Conservation (phyloP, 2,329 filamentous ascomycete genomes). For the Paraconiothyrium sp. region DNA sequence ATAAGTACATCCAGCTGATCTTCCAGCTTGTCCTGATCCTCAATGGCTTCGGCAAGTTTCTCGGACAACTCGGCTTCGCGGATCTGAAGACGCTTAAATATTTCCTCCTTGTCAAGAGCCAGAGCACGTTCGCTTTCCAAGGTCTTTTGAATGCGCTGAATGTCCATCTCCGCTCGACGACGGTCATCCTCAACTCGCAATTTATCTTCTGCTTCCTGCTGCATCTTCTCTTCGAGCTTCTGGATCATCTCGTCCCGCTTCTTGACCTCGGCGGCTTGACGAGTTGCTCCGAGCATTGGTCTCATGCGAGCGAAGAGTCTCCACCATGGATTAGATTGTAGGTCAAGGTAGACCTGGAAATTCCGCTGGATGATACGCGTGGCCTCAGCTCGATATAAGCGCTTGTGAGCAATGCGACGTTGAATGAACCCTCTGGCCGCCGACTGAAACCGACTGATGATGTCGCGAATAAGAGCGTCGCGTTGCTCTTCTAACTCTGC, state of each 20-base stretch:
- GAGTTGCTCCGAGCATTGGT: constrained; percentile 88
- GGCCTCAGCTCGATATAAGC: constrained; percentile 92
- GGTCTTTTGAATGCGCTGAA: constrained; percentile 89
- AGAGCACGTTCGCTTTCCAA: constrained; percentile 96
- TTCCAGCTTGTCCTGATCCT: constrained; percentile 93
- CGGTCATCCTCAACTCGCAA: constrained; percentile 90
- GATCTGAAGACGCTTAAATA: constrained; percentile 93
- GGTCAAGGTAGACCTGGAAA: constrained; percentile 88
- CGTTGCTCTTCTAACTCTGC: constrained; percentile 97
- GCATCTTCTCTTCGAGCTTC: constrained; percentile 84
- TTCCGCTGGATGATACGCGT: constrained; percentile 95
- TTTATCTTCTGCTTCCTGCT: constrained; percentile 76
- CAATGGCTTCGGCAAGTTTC: constrained; percentile 88
- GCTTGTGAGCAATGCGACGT: constrained; percentile 87
- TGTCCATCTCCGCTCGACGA: constrained; percentile 84
- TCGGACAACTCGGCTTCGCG: constrained; percentile 93
- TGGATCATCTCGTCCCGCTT: constrained; percentile 94
- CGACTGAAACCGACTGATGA: constrained; percentile 93
- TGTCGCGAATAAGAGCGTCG: constrained; percentile 89
- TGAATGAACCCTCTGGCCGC: constrained; percentile 90
- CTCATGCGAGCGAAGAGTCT: constrained; percentile 94
- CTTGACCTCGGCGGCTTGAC: constrained; percentile 93
- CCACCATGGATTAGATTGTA: constrained; percentile 98
- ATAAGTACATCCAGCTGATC: constrained; percentile 91
- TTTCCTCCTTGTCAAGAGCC: constrained; percentile 97